Percentiles rank a stretch among this genome's conserved stretches.
These are phyloP conservation scores for Blastocystis sp. DNA, from an alignment of 352 stramenopile species.

Conservation along the genomic window DNA sequence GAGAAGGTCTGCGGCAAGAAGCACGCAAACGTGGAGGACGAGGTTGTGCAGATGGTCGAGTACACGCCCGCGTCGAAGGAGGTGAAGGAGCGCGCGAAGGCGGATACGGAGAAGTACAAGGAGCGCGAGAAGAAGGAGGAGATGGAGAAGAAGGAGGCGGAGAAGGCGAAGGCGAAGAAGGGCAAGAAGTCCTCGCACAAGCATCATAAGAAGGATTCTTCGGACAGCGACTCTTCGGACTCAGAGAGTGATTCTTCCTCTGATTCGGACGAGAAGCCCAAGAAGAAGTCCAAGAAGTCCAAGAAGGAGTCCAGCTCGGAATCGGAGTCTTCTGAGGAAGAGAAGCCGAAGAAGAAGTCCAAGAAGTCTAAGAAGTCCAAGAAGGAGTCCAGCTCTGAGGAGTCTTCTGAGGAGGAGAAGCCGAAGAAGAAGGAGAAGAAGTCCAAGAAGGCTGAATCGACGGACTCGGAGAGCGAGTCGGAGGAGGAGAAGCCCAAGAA, in stretches of 20 bases:
- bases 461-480: slow-evolving; percentile 53
- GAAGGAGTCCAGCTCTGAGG: background rate
- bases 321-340: background rate
- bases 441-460: slow-evolving; percentile 15
- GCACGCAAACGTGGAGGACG: slow-evolving; percentile 50
- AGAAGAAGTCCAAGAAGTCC: slow-evolving; percentile 67
- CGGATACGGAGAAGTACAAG: slow-evolving; percentile 44
- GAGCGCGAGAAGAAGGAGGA: slow-evolving; percentile 62
- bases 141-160: slow-evolving; percentile 60
- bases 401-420: slow-evolving; percentile 21
- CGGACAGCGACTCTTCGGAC: slow-evolving; percentile 15
- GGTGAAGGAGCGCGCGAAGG: slow-evolving; percentile 36
- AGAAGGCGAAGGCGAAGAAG: slow-evolving; percentile 42
- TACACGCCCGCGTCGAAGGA: slow-evolving; percentile 48
- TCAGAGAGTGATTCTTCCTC: slow-evolving; percentile 19
- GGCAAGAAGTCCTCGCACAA: slow-evolving; percentile 8
- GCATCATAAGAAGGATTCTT: slow-evolving; percentile 37
- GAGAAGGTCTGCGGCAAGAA: slow-evolving; percentile 72
- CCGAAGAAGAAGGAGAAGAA: slow-evolving; percentile 50
- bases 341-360: slow-evolving; percentile 67
- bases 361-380: slow-evolving; percentile 71
- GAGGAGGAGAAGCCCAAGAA: slow-evolving; percentile 25
- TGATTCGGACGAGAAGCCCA: slow-evolving; percentile 44
- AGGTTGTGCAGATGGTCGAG: slow-evolving; percentile 43
- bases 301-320: slow-evolving; percentile 19